Conservation (phyloP, 805 yeast species). For the Pichia paraexigua region DNA sequence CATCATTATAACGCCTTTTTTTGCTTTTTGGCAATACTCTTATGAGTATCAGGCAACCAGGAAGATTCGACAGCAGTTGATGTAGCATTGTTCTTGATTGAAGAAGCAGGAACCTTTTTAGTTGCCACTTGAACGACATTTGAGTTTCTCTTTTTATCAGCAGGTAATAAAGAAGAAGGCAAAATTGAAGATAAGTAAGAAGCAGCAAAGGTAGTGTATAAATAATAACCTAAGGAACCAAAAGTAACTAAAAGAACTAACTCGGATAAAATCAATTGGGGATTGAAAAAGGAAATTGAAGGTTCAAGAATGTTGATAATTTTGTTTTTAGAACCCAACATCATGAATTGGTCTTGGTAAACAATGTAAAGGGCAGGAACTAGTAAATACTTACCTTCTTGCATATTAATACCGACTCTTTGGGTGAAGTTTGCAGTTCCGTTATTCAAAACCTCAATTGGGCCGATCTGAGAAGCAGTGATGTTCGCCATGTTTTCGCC, state of each 20-base stretch:
- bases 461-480: slow-evolving; percentile 58
- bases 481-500: slow-evolving; percentile 50
- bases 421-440: slow-evolving; percentile 46
- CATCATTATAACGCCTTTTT: slow-evolving; percentile 16
- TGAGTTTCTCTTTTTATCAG: slow-evolving; percentile 15
- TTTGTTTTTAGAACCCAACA: slow-evolving; percentile 50
- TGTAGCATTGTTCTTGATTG: slow-evolving; percentile 11
- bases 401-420: slow-evolving; percentile 48
- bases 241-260: slow-evolving; percentile 41
- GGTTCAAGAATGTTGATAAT: slow-evolving; percentile 53
- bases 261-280: slow-evolving; percentile 60
- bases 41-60: slow-evolving; percentile 55
- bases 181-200: slow-evolving; percentile 36
- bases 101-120: slow-evolving; percentile 12
- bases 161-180: slow-evolving; percentile 25
- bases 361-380: slow-evolving; percentile 52
- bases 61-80: slow-evolving; percentile 17
- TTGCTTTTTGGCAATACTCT: slow-evolving; percentile 27
- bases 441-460: slow-evolving; percentile 44
- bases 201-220: slow-evolving; percentile 37
- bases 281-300: slow-evolving; percentile 63
- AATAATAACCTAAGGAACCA: slow-evolving; percentile 42
- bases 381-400: slow-evolving; percentile 48
- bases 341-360: slow-evolving; percentile 41
- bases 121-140: neutral